Evolutionary conservation across 345 rosid species (phyloP).

Genomic region (Streptanthus diversifolius): DNA sequence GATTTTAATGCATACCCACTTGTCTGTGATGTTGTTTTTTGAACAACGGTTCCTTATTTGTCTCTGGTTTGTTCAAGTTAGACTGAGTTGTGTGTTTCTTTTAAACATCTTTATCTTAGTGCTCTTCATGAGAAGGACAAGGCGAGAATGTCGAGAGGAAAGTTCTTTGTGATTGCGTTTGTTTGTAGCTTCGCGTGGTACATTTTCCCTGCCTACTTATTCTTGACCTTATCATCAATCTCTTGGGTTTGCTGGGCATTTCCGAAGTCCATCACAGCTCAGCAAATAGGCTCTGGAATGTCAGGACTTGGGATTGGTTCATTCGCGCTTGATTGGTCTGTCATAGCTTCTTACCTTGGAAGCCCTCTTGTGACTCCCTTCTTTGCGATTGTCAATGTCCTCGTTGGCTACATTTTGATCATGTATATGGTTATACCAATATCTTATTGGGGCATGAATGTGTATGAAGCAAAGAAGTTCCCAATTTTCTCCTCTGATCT

Average conservation of each 20-base stretch:
- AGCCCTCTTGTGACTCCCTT: slow-evolving; percentile 62
- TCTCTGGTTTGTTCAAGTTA: not conserved
- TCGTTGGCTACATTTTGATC: slow-evolving; percentile 37
- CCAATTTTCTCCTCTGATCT: slow-evolving; percentile 55
- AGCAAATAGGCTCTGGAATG: slow-evolving; percentile 59
- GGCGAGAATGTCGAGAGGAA: slow-evolving; percentile 48
- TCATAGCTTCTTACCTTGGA: slow-evolving; percentile 49
- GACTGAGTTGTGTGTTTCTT: not conserved
- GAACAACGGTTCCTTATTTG: not conserved
- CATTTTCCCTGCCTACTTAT: slow-evolving; percentile 53
- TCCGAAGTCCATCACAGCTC: slow-evolving; percentile 54
- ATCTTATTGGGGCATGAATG: slow-evolving; percentile 43
- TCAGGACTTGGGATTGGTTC: slow-evolving; percentile 53
- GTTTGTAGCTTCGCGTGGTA: slow-evolving; percentile 66
- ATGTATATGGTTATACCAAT: slow-evolving; percentile 41
- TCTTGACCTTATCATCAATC: slow-evolving; percentile 42
- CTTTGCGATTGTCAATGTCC: slow-evolving; percentile 47
- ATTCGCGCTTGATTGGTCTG: slow-evolving; percentile 54
- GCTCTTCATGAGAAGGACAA: slow-evolving; percentile 57
- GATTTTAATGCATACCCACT: not conserved
- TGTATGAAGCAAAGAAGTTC: slow-evolving; percentile 44
- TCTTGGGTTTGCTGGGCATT: slow-evolving; percentile 61
- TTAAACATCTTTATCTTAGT: slow-evolving; percentile 22
- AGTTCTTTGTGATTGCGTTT: slow-evolving; percentile 60
- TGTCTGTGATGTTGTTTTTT: not conserved